Evolutionary conservation across 2,329 filamentous ascomycete species (phyloP).

Genomic region (Corynespora cassiicola): DNA sequence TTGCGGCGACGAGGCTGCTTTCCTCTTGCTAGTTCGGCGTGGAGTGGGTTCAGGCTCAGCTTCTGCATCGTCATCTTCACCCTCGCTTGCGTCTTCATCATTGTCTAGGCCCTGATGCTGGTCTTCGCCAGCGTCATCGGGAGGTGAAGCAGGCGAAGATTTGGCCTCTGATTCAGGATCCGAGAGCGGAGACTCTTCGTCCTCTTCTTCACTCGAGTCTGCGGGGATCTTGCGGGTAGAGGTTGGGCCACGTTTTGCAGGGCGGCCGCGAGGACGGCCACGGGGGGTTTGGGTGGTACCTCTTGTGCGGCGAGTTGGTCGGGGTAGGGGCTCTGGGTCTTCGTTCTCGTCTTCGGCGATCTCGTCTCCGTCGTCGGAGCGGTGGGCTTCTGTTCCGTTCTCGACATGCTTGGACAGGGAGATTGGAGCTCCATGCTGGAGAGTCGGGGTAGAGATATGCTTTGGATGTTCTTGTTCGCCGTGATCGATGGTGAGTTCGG

Average conservation of each 20-base stretch:
- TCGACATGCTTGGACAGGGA: too few relatives aligned
- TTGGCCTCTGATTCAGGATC: constrained; percentile 9
- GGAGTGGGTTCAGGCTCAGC: neutral
- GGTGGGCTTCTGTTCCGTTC: constrained; percentile 21
- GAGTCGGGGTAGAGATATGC: too few relatives aligned
- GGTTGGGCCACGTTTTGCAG: constrained; percentile 10
- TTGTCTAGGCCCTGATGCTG: too few relatives aligned
- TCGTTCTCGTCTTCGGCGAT: constrained; percentile 42
- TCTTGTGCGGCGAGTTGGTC: constrained; percentile 4
- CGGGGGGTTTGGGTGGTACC: constrained; percentile 8
- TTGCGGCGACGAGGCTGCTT: constrained; percentile 9
- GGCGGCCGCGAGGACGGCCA: constrained; percentile 19
- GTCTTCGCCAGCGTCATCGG: too few relatives aligned
- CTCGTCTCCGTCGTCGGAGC: constrained; percentile 5
- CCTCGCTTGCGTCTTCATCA: too few relatives aligned
- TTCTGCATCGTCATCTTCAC: constrained; percentile 7
- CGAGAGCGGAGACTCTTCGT: constrained; percentile 15
- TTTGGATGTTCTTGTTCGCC: constrained; percentile 23
- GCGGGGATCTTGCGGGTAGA: constrained; percentile 12
- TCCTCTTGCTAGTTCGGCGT: constrained; percentile 7
- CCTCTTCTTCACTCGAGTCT: too few relatives aligned
- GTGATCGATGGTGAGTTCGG: constrained; percentile 42
- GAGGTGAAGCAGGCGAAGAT: too few relatives aligned
- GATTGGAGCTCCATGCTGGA: too few relatives aligned
- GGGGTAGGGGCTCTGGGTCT: constrained; percentile 5